phyloP scores from a whole-genome alignment of 2,329 filamentous ascomycete genomes.

The Phaeosphaeriaceae sp. region DNA sequence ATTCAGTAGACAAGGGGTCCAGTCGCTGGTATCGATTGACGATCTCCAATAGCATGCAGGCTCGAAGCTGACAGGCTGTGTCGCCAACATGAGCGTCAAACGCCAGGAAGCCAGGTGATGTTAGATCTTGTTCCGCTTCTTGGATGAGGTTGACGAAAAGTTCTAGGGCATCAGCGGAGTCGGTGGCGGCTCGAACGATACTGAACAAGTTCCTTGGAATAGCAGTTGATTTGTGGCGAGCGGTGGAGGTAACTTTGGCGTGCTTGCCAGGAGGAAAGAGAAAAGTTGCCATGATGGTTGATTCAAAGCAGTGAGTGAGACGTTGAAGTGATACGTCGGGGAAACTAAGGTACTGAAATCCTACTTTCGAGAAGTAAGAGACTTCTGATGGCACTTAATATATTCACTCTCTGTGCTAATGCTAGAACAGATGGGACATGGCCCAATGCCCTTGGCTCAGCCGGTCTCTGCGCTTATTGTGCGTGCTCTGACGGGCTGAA shows the following conservation, averaged over 20 bases:
- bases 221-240: constrained; percentile 1
- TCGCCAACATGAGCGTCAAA: constrained; percentile 12
- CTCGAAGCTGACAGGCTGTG: constrained; percentile 10
- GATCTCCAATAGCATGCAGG: constrained; percentile 9
- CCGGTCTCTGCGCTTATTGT: too few relatives aligned
- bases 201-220: constrained; percentile 8
- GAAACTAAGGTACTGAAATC: too few relatives aligned
- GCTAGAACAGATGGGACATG: too few relatives aligned
- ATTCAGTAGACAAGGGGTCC: neutral
- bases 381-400: too few relatives aligned
- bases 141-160: neutral
- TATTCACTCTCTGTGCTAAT: too few relatives aligned
- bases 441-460: too few relatives aligned
- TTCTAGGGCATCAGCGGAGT: constrained; percentile 1
- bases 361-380: too few relatives aligned
- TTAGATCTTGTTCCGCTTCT: neutral
- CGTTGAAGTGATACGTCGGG: too few relatives aligned
- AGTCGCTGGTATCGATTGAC: neutral
- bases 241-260: neutral
- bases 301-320: too few relatives aligned
- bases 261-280: neutral
- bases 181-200: constrained; percentile 4
- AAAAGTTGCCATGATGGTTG: neutral
- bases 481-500: too few relatives aligned
- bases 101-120: neutral